These are phyloP conservation scores for Alternaria sp. DNA, from an alignment of 2,329 filamentous ascomycete genomes.

Conservation along the genomic window DNA sequence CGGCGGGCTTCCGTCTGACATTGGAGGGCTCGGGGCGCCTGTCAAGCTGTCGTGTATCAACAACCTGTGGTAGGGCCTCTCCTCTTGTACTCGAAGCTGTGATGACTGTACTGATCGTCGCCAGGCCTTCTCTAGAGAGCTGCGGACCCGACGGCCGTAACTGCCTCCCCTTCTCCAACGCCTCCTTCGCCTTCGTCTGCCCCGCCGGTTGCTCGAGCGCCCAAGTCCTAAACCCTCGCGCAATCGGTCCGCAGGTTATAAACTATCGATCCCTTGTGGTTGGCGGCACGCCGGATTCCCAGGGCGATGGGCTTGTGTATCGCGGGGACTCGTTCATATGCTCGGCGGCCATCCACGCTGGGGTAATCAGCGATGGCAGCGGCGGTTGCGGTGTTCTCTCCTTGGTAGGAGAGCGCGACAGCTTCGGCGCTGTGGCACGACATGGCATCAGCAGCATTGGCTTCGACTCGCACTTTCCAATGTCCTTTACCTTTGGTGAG, in stretches of 20 bases:
- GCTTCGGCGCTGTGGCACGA: slow-evolving; percentile 27
- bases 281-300: slow-evolving; percentile 58
- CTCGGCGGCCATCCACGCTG: slow-evolving; percentile 46
- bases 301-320: slow-evolving; percentile 29
- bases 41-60: slow-evolving; percentile 69
- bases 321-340: slow-evolving; percentile 50
- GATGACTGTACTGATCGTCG: neutral
- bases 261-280: slow-evolving; percentile 70
- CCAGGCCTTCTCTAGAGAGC: slow-evolving; percentile 33
- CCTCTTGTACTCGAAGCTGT: neutral
- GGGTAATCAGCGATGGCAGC: slow-evolving; percentile 30
- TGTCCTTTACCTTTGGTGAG: slow-evolving; percentile 41
- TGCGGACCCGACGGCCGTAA: slow-evolving; percentile 63
- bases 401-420: slow-evolving; percentile 30
- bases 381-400: slow-evolving; percentile 46
- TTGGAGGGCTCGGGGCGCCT: slow-evolving; percentile 73
- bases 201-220: slow-evolving; percentile 60
- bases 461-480: slow-evolving; percentile 45
- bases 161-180: slow-evolving; percentile 61
- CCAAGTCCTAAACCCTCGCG: slow-evolving; percentile 57
- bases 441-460: slow-evolving; percentile 42
- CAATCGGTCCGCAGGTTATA: slow-evolving; percentile 65
- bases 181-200: slow-evolving; percentile 62
- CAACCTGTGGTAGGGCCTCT: slow-evolving; percentile 66
- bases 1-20: slow-evolving; percentile 62